phyloP scores from a whole-genome alignment of 495 filamentous ascomycete genomes.

The Hypoxylon rickii region DNA sequence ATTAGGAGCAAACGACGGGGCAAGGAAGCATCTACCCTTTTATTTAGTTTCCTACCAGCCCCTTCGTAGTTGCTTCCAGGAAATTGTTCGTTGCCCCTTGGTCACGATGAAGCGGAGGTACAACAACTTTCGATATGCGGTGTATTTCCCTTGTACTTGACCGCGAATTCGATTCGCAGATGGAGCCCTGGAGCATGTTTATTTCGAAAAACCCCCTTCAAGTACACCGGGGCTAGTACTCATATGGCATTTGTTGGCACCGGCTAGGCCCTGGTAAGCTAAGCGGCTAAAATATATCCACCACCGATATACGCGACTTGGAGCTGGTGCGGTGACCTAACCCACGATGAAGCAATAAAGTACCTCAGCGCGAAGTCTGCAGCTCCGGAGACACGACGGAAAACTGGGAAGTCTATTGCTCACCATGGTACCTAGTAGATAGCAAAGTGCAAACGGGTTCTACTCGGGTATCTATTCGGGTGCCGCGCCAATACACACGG shows the following conservation, averaged over 20 bases:
- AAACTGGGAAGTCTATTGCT: no score
- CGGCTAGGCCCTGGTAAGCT: slow-evolving; percentile 22
- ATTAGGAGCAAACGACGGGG: slow-evolving; percentile 7
- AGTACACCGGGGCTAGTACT: slow-evolving; percentile 16
- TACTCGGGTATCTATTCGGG: no score
- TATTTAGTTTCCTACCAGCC: slow-evolving; percentile 22
- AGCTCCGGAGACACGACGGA: no score
- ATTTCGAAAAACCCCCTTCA: slow-evolving; percentile 17
- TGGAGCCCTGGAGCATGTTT: neutral
- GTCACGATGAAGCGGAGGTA: slow-evolving; percentile 28
- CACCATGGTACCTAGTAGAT: no score
- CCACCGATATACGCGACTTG: neutral
- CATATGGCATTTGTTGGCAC: slow-evolving; percentile 23
- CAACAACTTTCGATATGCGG: slow-evolving; percentile 28
- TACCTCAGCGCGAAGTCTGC: neutral
- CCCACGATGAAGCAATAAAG: slow-evolving; percentile 10
- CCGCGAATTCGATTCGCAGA: slow-evolving; percentile 12
- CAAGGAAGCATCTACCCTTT: slow-evolving; percentile 15
- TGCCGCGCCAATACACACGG: neutral
- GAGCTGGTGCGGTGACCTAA: slow-evolving; percentile 16
- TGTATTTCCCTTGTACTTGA: slow-evolving; percentile 27
- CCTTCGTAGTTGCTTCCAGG: slow-evolving; percentile 24
- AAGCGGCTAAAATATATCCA: slow-evolving; percentile 18
- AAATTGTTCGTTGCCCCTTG: slow-evolving; percentile 27
- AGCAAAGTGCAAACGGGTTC: no score